These are phyloP conservation scores for Pseudotulostoma volvatum DNA, from an alignment of 495 filamentous ascomycete genomes.

Conservation along the genomic window DNA sequence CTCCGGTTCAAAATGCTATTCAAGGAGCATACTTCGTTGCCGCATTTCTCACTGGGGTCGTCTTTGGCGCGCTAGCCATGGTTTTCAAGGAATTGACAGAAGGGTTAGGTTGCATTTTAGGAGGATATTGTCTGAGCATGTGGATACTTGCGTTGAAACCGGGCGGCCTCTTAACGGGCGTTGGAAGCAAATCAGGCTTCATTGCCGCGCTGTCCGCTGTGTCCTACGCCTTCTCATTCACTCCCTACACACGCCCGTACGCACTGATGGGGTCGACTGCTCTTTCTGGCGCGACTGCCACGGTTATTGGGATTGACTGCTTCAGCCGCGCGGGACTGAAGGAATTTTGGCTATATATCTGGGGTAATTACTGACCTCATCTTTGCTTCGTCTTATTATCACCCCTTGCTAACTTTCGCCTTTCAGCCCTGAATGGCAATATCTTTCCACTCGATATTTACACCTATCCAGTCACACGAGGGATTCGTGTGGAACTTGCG, in stretches of 20 bases:
- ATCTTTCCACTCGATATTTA: conserved; percentile 58
- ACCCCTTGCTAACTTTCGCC: conserved; percentile 2
- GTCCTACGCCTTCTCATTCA: conserved; percentile 61
- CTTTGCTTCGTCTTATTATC: background rate
- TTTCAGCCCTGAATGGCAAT: conserved; percentile 51
- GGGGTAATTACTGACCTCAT: conserved; percentile 37
- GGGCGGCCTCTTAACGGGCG: conserved; percentile 52
- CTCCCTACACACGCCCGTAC: conserved; percentile 58
- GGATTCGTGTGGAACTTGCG: conserved; percentile 74
- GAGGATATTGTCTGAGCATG: conserved; percentile 81
- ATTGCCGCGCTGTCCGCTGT: conserved; percentile 54
- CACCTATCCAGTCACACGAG: conserved; percentile 75
- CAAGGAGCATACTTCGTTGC: conserved; percentile 86
- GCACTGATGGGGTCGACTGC: conserved; percentile 59
- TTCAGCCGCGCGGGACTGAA: conserved; percentile 78
- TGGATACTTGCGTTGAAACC: conserved; percentile 68
- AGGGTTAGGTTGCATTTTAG: conserved; percentile 70
- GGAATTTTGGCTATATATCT: conserved; percentile 93
- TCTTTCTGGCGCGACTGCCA: conserved; percentile 64
- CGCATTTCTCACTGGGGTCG: conserved; percentile 51
- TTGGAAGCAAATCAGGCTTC: conserved; percentile 49
- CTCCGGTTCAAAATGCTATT: conserved; percentile 55
- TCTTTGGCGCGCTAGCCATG: conserved; percentile 60
- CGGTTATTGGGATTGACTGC: conserved; percentile 78
- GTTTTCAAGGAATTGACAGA: conserved; percentile 79